Evolutionary conservation across 805 yeast genomes (phyloP), one percentile per base, ranked within the genome.

Genomic region (Lipomyces kockii): DNA sequence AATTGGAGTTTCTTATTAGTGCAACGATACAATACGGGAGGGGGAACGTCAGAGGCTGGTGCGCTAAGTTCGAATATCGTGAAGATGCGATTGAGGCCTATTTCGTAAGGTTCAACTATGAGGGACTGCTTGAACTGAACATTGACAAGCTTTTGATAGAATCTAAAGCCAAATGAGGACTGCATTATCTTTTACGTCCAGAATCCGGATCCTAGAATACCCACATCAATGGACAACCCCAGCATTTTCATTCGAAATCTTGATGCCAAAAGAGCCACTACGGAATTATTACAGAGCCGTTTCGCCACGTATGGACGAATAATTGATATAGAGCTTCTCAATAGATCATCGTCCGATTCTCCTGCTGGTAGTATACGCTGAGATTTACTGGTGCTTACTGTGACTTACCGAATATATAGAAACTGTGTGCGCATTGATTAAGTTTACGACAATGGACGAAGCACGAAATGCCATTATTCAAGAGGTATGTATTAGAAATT

Each of bases 61-160:
- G 87, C 74, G 84, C 88, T 68, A 89, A 89, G 75, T 91, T 87
- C 79, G 90, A 87, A 1, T 91, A 84, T 75, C 84, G 97, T 62
- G 96, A 90, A 76, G 97, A 91, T 78, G 97, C 97, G 2, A 91
- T 91, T 57, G 83, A 90, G 73, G 94, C 96, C 0, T 91, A 86
- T 80, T 92, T 94, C 2, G 71, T 67, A 58, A n/a, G 69, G 55
- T 25, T n/a, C 14, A 37, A 14, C 14, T n/a, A 6, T 54, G 14
- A 27, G 12, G 5, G 4, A 20, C 12, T 20, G 91, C 89, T 90
- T 96, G 96, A 91, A 0, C 92, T 89, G 78, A 90, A 90, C 74
- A 83, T 90, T 58, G 92, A 29, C 55, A 12, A 52, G 9, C 22
- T n/a, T 43, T 43, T 43, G 87, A 59, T n/a, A 54, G 57, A 29